Percentiles rank a stretch among this genome's conserved stretches.
Conservation (phyloP, 2,329 filamentous ascomycete genomes). For the Neofusicoccum ribis region DNA sequence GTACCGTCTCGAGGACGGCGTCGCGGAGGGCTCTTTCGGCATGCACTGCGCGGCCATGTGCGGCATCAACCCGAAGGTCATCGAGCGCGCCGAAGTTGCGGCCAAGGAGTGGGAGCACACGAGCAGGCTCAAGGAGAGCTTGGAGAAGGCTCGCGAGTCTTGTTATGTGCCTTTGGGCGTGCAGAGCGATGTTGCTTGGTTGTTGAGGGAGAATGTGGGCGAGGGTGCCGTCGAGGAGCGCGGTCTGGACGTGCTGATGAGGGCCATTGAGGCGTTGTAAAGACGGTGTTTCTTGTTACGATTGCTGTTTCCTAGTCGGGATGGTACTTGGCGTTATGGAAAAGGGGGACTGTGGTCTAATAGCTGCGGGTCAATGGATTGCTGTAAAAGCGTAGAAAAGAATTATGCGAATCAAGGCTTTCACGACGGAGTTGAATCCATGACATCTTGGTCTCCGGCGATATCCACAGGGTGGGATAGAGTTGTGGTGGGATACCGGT, state of each 20-base stretch:
- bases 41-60: constrained; percentile 99
- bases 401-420: too few relatives aligned
- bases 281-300: too few relatives aligned
- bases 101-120: constrained; percentile 96
- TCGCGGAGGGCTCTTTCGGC: constrained; percentile 94
- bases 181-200: constrained; percentile 81
- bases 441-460: too few relatives aligned
- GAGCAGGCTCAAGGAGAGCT: constrained; percentile 80
- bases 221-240: constrained; percentile 46
- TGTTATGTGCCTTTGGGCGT: constrained; percentile 83
- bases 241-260: constrained; percentile 58
- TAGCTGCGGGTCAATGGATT: too few relatives aligned
- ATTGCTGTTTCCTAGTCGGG: too few relatives aligned
- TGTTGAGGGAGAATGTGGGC: constrained; percentile 61
- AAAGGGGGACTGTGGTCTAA: too few relatives aligned
- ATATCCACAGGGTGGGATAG: too few relatives aligned
- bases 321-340: too few relatives aligned
- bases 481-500: too few relatives aligned
- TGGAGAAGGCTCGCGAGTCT: constrained; percentile 67
- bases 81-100: constrained; percentile 83
- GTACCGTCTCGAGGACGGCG: constrained; percentile 89
- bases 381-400: too few relatives aligned
- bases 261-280: constrained; percentile 51
- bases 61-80: constrained; percentile 79
- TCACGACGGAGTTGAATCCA: too few relatives aligned